These are phyloP conservation scores for Backusella tarrabulga DNA, from an alignment of 192 early-diverging fungal genomes.

Conservation along the genomic window DNA sequence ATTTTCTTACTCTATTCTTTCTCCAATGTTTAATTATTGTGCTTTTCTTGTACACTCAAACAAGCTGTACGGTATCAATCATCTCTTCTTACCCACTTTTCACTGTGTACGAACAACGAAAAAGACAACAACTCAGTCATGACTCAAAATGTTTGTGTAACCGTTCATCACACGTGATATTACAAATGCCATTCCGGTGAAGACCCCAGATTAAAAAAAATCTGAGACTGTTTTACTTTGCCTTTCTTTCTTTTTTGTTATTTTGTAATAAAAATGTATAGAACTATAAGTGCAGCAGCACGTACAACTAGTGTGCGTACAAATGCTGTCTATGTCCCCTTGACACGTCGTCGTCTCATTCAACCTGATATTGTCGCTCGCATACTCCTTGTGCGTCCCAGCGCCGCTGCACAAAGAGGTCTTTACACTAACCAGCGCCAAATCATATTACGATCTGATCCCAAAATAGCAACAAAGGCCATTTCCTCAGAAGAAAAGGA, in stretches of 20 bases:
- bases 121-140: neutral
- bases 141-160: neutral
- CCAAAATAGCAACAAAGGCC: neutral
- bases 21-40: too few relatives aligned
- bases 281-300: neutral
- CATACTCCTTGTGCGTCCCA: slow-evolving; percentile 1
- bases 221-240: neutral
- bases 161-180: neutral
- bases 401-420: neutral
- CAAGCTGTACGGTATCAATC: too few relatives aligned
- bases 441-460: neutral
- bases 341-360: neutral
- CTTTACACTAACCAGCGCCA: slow-evolving; percentile 1
- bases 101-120: neutral
- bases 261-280: slow-evolving; percentile 1
- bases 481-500: slow-evolving; percentile 38
- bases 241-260: neutral
- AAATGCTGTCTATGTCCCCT: neutral
- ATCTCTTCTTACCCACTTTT: neutral
- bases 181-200: neutral
- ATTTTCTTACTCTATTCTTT: too few relatives aligned
- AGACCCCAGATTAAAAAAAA: neutral
- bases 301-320: neutral
- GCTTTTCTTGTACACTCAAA: too few relatives aligned
- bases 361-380: neutral